Percentiles rank a stretch among this genome's conserved stretches.
Conservation (phyloP, 495 filamentous ascomycete species). For the Neurospora sp. region DNA sequence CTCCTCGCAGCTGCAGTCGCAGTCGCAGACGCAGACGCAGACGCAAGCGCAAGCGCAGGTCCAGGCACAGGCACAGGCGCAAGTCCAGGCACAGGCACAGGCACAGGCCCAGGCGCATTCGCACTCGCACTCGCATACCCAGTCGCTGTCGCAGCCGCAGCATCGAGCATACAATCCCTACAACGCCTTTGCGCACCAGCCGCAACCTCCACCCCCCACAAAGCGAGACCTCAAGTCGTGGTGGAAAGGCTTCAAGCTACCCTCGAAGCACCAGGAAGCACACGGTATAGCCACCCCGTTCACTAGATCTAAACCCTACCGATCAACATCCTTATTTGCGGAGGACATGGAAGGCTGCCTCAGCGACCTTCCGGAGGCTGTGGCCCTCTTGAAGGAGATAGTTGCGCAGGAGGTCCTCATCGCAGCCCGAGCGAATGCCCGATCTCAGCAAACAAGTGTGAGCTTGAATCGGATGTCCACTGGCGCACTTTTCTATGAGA, state of each 20-base stretch:
- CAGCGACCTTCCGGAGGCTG: constrained; percentile 8
- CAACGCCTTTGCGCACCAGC: constrained; percentile 4
- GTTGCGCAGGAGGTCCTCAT: constrained; percentile 5
- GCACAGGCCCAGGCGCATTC: constrained; percentile 3
- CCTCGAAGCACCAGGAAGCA: constrained; percentile 61
- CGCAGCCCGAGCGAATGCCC: constrained; percentile 1
- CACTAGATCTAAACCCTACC: constrained; percentile 7
- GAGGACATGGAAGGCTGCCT: constrained; percentile 15
- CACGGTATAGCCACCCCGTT: constrained; percentile 50
- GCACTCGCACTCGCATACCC: constrained; percentile 2
- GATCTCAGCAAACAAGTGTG: constrained; percentile 22
- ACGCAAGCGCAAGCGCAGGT: neutral
- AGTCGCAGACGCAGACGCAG: constrained; percentile 4
- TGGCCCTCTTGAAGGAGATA: constrained; percentile 8
- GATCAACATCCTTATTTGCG: constrained; percentile 7
- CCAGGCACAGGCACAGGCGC: neutral
- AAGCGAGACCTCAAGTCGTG: constrained; percentile 78
- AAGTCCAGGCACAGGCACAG: neutral
- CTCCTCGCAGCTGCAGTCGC: constrained; percentile 14
- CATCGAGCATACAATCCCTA: neutral
- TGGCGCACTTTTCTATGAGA: neutral
- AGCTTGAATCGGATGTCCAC: constrained; percentile 14
- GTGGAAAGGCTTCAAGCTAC: constrained; percentile 84
- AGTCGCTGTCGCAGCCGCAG: constrained; percentile 3
- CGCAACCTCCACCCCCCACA: constrained; percentile 35